Evolutionary conservation across 2,329 filamentous ascomycete genomes (phyloP).

Genomic region (Sarocladium kiliense): DNA sequence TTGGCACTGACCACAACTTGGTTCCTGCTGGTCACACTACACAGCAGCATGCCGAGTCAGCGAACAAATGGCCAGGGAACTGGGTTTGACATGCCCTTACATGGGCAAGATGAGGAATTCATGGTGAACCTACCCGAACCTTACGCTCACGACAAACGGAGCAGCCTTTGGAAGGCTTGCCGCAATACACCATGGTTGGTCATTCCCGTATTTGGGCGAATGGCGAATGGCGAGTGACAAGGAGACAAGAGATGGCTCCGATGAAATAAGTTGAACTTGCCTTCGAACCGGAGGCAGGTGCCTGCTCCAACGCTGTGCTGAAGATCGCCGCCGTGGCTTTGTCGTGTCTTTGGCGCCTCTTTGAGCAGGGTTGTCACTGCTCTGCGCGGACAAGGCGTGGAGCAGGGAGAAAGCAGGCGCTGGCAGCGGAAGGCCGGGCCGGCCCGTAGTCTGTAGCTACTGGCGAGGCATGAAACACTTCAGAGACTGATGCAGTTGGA

Average conservation of each 20-base stretch:
- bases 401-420: no score
- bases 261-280: no score
- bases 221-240: no score
- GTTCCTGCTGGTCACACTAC: constrained; percentile 49
- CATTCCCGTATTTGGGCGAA: no score
- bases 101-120: background rate
- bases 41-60: background rate
- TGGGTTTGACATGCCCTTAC: background rate
- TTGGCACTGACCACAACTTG: constrained; percentile 49
- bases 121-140: constrained; percentile 43
- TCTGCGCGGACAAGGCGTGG: no score
- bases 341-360: no score
- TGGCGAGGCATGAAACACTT: background rate
- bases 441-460: background rate
- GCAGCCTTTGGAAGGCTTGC: constrained; percentile 52
- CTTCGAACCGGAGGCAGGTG: no score
- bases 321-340: no score
- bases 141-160: constrained; percentile 51
- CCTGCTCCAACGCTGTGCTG: no score
- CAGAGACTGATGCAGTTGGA: background rate
- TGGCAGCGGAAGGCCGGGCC: no score
- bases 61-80: background rate
- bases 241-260: no score
- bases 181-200: constrained; percentile 48
- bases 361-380: no score